Conservation (phyloP, 2,329 filamentous ascomycete species). For the Fulvia fulva region DNA sequence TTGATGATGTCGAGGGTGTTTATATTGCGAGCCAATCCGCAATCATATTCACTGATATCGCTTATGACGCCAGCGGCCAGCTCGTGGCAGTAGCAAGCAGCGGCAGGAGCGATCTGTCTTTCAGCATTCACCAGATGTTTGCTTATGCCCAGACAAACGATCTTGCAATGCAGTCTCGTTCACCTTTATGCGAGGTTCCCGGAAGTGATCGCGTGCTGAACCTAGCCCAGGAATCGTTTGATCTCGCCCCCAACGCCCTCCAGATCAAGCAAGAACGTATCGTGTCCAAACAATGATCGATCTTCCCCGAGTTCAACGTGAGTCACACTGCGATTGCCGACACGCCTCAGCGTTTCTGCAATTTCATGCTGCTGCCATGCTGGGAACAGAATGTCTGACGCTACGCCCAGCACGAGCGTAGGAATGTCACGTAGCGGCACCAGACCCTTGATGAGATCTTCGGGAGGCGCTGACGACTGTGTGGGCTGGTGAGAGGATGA, state of each 20-base stretch:
- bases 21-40: not conserved
- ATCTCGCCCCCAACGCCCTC: slow-evolving; percentile 86
- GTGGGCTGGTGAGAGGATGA: slow-evolving; percentile 15
- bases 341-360: slow-evolving; percentile 71
- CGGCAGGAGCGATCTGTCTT: not conserved
- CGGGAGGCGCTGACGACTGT: slow-evolving; percentile 55
- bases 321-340: slow-evolving; percentile 75
- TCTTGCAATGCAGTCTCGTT: not conserved
- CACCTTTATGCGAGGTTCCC: not conserved
- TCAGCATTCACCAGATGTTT: not conserved
- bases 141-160: not conserved
- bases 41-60: not conserved
- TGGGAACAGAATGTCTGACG: slow-evolving; percentile 93
- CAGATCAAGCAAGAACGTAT: slow-evolving; percentile 90
- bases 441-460: slow-evolving; percentile 76
- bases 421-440: slow-evolving; percentile 68
- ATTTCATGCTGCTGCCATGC: slow-evolving; percentile 98
- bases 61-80: not conserved
- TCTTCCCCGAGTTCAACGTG: slow-evolving; percentile 93
- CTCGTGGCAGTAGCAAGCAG: not conserved
- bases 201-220: not conserved
- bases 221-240: slow-evolving; percentile 67
- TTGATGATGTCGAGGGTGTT: not conserved
- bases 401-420: slow-evolving; percentile 85
- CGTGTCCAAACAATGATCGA: slow-evolving; percentile 90